These are phyloP conservation scores for Rhizopogon vinicolor DNA, from an alignment of 768 basidiomycete genomes.

Conservation along the genomic window DNA sequence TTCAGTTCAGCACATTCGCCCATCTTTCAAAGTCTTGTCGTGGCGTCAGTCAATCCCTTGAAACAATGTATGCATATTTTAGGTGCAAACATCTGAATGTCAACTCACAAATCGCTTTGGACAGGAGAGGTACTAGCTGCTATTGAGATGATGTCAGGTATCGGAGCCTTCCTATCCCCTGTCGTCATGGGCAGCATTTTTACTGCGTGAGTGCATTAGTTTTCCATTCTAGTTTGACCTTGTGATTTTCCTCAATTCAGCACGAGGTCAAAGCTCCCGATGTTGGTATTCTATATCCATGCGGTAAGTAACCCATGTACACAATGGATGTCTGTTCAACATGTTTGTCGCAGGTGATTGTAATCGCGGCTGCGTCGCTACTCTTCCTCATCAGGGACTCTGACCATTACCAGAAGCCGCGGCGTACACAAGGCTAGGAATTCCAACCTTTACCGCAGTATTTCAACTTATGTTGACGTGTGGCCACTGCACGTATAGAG, in stretches of 20 bases:
- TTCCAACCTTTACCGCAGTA: not conserved
- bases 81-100: too few relatives aligned
- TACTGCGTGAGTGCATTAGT: conserved; percentile 9
- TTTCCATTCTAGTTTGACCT: not conserved
- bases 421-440: not conserved
- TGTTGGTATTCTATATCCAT: conserved; percentile 21
- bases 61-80: conserved; percentile 18
- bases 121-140: conserved; percentile 25
- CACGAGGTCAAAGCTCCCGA: conserved; percentile 15
- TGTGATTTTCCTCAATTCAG: not conserved
- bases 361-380: conserved; percentile 10
- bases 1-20: conserved; percentile 12
- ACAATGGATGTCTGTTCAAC: not conserved
- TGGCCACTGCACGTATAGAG: not conserved
- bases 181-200: conserved; percentile 26
- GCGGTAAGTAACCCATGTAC: conserved; percentile 7
- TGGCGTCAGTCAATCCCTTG: conserved; percentile 21
- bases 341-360: conserved; percentile 9
- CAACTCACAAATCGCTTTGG: not conserved
- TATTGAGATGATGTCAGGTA: conserved; percentile 19
- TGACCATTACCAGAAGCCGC: conserved; percentile 11
- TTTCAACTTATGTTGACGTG: not conserved
- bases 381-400: conserved; percentile 20
- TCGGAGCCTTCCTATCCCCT: conserved; percentile 19
- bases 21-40: conserved; percentile 19